These are phyloP conservation scores for Zea mays DNA, from an alignment of 176 grass and related monocot genomes.

Conservation along the genomic window DNA sequence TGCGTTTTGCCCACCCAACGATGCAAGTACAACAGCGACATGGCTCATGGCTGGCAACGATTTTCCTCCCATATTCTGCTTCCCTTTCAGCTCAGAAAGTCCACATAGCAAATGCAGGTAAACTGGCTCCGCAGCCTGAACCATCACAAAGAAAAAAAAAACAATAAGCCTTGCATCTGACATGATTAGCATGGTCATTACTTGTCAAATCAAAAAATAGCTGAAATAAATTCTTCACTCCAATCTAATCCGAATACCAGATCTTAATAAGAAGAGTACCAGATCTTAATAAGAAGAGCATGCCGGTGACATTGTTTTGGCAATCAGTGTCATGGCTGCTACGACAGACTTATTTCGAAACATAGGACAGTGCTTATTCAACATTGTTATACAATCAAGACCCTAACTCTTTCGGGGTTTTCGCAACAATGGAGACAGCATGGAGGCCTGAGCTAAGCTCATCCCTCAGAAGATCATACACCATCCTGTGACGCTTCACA, in stretches of 20 bases:
- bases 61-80: too few relatives aligned
- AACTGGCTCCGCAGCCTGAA: neutral
- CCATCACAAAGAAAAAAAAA: neutral
- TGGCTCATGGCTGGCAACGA: neutral
- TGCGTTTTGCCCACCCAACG: too few relatives aligned
- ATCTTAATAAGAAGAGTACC: conserved; percentile 16
- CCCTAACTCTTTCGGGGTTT: conserved; percentile 69
- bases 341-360: conserved; percentile 29
- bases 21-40: neutral
- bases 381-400: conserved; percentile 25
- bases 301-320: conserved; percentile 2
- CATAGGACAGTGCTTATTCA: neutral
- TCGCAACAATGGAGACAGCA: conserved; percentile 93
- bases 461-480: conserved; percentile 83
- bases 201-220: neutral
- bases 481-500: conserved; percentile 86
- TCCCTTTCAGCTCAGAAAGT: neutral
- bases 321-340: conserved; percentile 14
- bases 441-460: conserved; percentile 92
- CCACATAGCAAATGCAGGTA: neutral
- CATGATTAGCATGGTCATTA: neutral
- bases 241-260: neutral
- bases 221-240: neutral
- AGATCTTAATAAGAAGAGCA: conserved; percentile 21
- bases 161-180: neutral